Evolutionary conservation across 257 asterid genomes (phyloP), one percentile per base, ranked within the genome.

Genomic region (Ballota nigra): DNA sequence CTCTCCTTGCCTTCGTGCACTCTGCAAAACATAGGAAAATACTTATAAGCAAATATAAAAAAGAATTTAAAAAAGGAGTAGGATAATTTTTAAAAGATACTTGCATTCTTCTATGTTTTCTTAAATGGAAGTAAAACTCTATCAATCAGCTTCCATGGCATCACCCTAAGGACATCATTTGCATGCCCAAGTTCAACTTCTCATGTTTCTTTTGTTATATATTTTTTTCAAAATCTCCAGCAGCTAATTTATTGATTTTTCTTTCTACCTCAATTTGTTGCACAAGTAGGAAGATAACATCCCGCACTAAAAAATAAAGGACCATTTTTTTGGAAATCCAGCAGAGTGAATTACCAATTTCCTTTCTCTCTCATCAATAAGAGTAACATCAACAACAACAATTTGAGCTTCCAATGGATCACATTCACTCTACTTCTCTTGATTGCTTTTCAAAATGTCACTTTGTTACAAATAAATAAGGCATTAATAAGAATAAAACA

Each of bases 1-100:
- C 82, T 86, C 71, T 88, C 99, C 83, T 85, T 89, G 83, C 80
- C 69, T 67, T 94, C 98, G 72, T 94, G 93, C 76, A 91, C 78
- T 83, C 99, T 94, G 83, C 70, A 77, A 71, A 72, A 73, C 31
- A 71, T 12, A 72, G 55, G 41, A 57, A 56, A 84, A 68, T 19
- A 19, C 33, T 13, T 70, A 57, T 19, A 56, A 63, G 31, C 51
- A 11, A 58, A 77, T 47, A n/a, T 68, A 18, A 71, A 34, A 3
- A 66, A 49, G 68, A 10, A 7, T 63, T 34, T 43, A 19, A 34
- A n/a, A 20, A 66, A 23, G 63, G 77, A 23, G 57, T 36, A 63
- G 16, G 65, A 59, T 11, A 7, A 41, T 63, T 52, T 29, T 65
- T 51, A 68, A 58, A 40, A 18, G 51, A 69, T 68, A 63, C 87